Conservation (phyloP, 257 asterid species). For the Salvia hispanica region DNA sequence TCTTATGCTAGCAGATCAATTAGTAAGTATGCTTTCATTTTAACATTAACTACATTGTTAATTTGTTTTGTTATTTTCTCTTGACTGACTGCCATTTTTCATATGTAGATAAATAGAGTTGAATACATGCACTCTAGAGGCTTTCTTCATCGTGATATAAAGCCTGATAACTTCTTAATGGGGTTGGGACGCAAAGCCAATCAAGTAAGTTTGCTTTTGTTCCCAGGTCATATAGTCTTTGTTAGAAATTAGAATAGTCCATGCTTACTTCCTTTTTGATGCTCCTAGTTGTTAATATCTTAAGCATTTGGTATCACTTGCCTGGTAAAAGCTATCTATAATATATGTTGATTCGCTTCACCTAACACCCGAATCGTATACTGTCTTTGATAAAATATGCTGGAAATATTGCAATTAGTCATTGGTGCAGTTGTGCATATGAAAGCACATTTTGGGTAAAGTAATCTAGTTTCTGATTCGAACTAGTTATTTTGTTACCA, state of each 20-base stretch:
- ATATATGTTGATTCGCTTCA: slow-evolving; percentile 5
- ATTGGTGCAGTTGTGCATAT: not conserved
- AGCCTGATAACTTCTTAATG: slow-evolving; percentile 98
- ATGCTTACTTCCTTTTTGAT: not conserved
- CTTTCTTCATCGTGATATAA: slow-evolving; percentile 96
- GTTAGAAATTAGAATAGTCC: not conserved
- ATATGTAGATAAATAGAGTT: slow-evolving; percentile 81
- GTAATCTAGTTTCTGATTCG: not conserved
- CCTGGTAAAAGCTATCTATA: not conserved
- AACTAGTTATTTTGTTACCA: not conserved
- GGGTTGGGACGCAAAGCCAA: slow-evolving; percentile 99
- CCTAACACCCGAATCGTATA: too few relatives aligned
- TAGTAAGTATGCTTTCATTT: slow-evolving; percentile 51
- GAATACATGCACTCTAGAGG: slow-evolving; percentile 98
- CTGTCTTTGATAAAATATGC: too few relatives aligned
- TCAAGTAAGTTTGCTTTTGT: slow-evolving; percentile 54
- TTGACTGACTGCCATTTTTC: slow-evolving; percentile 22
- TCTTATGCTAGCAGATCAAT: slow-evolving; percentile 92
- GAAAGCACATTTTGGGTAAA: not conserved
- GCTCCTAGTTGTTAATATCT: slow-evolving; percentile 16
- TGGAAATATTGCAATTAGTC: not conserved
- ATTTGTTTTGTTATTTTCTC: slow-evolving; percentile 12
- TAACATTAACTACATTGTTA: slow-evolving; percentile 11
- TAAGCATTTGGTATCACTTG: slow-evolving; percentile 22
- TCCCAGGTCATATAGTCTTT: slow-evolving; percentile 22